Evolutionary conservation across 2,329 filamentous ascomycete species (phyloP).

Genomic region (Xylariales sp.): DNA sequence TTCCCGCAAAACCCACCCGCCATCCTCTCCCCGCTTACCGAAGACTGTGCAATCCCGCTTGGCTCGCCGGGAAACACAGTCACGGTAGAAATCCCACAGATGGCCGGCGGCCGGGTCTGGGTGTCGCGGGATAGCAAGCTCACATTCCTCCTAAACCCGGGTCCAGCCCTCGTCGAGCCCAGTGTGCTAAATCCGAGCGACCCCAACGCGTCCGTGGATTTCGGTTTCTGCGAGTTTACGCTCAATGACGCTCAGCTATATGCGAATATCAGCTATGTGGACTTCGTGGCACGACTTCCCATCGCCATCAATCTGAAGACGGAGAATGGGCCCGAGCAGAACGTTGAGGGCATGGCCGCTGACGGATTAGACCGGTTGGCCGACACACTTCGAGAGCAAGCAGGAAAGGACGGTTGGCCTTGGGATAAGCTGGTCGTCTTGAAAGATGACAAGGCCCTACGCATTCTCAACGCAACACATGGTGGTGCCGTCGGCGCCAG

Average conservation of each 20-base stretch:
- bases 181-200: conserved; percentile 72
- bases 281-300: conserved; percentile 69
- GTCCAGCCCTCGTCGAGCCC: conserved; percentile 73
- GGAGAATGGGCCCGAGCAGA: conserved; percentile 56
- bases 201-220: conserved; percentile 63
- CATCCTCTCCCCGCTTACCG: conserved; percentile 61
- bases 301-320: conserved; percentile 63
- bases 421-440: conserved; percentile 69
- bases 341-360: conserved; percentile 67
- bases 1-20: conserved; percentile 65
- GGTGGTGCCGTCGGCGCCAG: conserved; percentile 56
- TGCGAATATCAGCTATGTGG: conserved; percentile 74
- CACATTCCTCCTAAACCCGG: conserved; percentile 73
- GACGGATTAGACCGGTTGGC: conserved; percentile 69
- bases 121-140: conserved; percentile 66
- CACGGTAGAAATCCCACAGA: conserved; percentile 68
- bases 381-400: conserved; percentile 65
- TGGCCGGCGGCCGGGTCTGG: conserved; percentile 74
- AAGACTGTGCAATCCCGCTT: conserved; percentile 69
- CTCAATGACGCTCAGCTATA: conserved; percentile 67
- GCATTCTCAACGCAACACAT: conserved; percentile 60
- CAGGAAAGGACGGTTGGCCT: conserved; percentile 63
- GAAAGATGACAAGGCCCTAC: conserved; percentile 49
- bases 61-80: conserved; percentile 65
- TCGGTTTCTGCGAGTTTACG: conserved; percentile 72